phyloP scores from a whole-genome alignment of 2,329 filamentous ascomycete genomes.

The Acephala macrosclerotiorum region DNA sequence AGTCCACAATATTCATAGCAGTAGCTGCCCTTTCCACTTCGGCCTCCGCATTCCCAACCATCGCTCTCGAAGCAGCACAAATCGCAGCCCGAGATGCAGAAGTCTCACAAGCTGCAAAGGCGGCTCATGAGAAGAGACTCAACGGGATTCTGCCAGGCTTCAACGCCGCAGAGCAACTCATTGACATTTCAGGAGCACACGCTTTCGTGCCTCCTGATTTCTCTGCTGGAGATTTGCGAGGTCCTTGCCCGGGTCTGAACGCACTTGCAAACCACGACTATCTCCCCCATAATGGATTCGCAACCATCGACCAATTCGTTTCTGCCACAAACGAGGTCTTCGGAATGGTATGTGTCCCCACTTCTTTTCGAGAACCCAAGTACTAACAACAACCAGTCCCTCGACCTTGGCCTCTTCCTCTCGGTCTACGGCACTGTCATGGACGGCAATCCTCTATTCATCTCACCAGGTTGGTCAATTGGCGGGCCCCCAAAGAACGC shows the following conservation, averaged over 20 bases:
- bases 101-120: not conserved
- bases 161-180: conserved; percentile 24
- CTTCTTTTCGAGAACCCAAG: not conserved
- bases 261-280: conserved; percentile 51
- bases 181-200: conserved; percentile 16
- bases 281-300: conserved; percentile 41
- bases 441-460: conserved; percentile 50
- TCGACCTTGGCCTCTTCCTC: conserved; percentile 49
- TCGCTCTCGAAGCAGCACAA: conserved; percentile 23
- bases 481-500: conserved; percentile 49
- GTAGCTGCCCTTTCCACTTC: conserved; percentile 14
- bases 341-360: not conserved
- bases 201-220: conserved; percentile 14
- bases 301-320: conserved; percentile 42
- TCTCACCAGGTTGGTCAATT: conserved; percentile 56
- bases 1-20: conserved; percentile 3
- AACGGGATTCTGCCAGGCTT: conserved; percentile 21
- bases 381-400: conserved; percentile 35
- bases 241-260: conserved; percentile 48
- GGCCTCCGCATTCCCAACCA: conserved; percentile 15
- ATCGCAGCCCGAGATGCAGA: conserved; percentile 9
- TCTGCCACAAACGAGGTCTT: conserved; percentile 35
- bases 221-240: conserved; percentile 31
- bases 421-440: conserved; percentile 53
- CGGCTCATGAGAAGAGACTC: conserved; percentile 8